Base-by-base conservation (phyloP, 306 rosid species). In the Ammopiptanthus mongolicus region DNA sequence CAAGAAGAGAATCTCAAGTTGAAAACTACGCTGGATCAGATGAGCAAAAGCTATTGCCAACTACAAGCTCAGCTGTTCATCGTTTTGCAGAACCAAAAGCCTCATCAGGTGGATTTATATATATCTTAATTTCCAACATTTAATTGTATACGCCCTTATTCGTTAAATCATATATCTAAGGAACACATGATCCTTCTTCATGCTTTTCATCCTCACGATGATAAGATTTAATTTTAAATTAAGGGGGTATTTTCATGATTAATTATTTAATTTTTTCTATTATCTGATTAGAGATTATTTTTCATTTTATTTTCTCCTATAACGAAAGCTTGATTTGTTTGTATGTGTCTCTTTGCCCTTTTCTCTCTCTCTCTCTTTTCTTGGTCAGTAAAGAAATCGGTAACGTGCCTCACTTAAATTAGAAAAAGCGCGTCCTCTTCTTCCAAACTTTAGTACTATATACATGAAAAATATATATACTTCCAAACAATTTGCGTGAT, bases 1-100 rank as follows among this genome's bases (percentile, higher is more conserved):
- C 85, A 80, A 46, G 83, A 74, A 68, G 89, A 86, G 50, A 86
- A 86, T 65, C 13, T 18, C 25, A 86, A 62, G 42, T 17, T 86
- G 55, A 83, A 56, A 63, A 73, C 14, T 37, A 59, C 58, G 79
- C 62, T 86, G 70, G 87, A 86, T 46, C 87, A 82, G 75, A 80
- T 86, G 51, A 77, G 79, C 51, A 86, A 50, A 73, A 83, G 77
- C 47, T 82, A 86, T 71, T 58, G 66, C 42, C 85, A 86, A 64
- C 69, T 86, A 39, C 89, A 86, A 69, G 83, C 79, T 68, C 85
- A 86, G 18, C 18, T 83, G 13, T 55, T 73, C 66, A 42, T 83
- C 19, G 55, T 76, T 63, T 57, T 82, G 76, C 87, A 82, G 37
- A 76, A 85, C 23, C 83, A 82, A 74, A 74, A 65, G 3, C 52